phyloP scores from a whole-genome alignment of 768 basidiomycete genomes.

The Suillus americanus region DNA sequence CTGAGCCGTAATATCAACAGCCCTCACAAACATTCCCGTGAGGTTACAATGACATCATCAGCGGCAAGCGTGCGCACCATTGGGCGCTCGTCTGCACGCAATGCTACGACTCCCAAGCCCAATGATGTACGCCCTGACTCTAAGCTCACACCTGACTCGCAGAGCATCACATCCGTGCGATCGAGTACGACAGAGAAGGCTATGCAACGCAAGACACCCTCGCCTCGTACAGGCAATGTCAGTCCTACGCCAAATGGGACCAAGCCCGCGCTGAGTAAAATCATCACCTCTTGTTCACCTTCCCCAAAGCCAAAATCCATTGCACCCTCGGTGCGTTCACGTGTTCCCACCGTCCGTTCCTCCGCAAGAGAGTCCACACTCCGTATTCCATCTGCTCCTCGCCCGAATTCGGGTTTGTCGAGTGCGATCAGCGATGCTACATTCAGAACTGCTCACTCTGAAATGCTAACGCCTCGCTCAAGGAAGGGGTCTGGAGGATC shows the following conservation, averaged over 20 bases:
- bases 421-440: slow-evolving; percentile 32
- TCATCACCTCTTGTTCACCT: slow-evolving; percentile 10
- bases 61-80: slow-evolving; percentile 28
- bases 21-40: slow-evolving; percentile 22
- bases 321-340: slow-evolving; percentile 16
- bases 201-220: background rate
- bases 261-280: slow-evolving; percentile 13
- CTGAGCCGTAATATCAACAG: slow-evolving; percentile 33
- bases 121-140: slow-evolving; percentile 63
- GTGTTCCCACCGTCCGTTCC: slow-evolving; percentile 27
- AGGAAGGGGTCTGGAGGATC: slow-evolving; percentile 31
- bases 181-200: slow-evolving; percentile 25
- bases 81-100: slow-evolving; percentile 24
- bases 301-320: slow-evolving; percentile 14
- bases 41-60: slow-evolving; percentile 23
- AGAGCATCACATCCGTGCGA: slow-evolving; percentile 26
- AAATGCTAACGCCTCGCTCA: slow-evolving; percentile 29
- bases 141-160: slow-evolving; percentile 59
- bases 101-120: slow-evolving; percentile 22
- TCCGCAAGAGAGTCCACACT: slow-evolving; percentile 27
- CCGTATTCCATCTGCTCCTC: slow-evolving; percentile 30
- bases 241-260: slow-evolving; percentile 4
- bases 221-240: slow-evolving; percentile 2
- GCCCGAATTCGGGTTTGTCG: slow-evolving; percentile 29
- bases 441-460: slow-evolving; percentile 31